Conservation (phyloP, 371 early-diverging fungal species). For the Coemansia sp. region DNA sequence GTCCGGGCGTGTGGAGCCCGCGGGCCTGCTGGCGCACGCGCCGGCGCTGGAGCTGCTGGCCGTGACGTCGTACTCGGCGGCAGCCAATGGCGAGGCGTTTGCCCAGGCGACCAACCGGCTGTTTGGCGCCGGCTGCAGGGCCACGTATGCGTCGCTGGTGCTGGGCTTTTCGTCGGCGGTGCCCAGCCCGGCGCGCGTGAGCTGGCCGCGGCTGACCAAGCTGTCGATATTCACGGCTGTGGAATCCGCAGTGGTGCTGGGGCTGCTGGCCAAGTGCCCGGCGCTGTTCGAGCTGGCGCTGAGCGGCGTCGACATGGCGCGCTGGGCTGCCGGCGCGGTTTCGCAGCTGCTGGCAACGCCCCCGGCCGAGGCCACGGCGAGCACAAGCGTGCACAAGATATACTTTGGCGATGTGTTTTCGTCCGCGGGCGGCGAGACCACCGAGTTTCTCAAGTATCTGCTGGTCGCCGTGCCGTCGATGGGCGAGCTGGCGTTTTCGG, state of each 20-base stretch:
- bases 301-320: neutral
- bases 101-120: neutral
- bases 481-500: slow-evolving; percentile 5
- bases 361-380: neutral
- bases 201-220: neutral
- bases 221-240: slow-evolving; percentile 2
- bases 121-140: neutral
- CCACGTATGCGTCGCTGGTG: neutral
- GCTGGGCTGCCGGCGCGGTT: neutral
- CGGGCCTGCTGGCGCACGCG: neutral
- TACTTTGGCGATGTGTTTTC: neutral
- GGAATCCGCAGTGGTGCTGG: neutral
- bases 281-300: neutral
- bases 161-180: neutral
- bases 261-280: neutral
- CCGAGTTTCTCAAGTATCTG: slow-evolving; percentile 7
- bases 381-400: neutral
- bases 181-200: neutral
- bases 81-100: neutral
- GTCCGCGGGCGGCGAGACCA: neutral
- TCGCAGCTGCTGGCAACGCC: neutral
- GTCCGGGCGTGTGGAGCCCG: neutral
- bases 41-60: neutral
- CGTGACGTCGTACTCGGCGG: neutral
- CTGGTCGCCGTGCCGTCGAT: neutral